These are phyloP conservation scores for Vitis rotundifolia DNA, from an alignment of 164 flowering plant species.

Conservation along the genomic window DNA sequence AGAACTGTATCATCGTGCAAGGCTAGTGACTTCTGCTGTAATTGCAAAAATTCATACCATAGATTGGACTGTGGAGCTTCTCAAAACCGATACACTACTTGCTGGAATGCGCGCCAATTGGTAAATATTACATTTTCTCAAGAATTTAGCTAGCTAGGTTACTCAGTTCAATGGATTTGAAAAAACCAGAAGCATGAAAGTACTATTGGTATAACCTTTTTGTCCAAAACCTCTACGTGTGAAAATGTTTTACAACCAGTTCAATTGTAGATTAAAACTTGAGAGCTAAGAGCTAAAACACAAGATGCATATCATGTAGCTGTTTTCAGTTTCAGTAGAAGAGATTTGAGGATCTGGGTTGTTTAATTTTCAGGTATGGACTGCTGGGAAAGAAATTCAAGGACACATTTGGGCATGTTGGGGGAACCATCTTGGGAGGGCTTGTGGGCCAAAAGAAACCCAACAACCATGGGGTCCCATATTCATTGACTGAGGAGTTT, in stretches of 20 bases:
- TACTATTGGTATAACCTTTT: neutral
- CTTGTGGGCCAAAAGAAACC: constrained; percentile 48
- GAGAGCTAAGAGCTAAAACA: too few relatives aligned
- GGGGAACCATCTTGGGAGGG: constrained; percentile 36
- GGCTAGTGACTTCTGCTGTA: constrained; percentile 55
- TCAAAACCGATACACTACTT: constrained; percentile 40
- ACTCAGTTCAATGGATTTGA: too few relatives aligned
- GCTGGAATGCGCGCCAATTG: constrained; percentile 53
- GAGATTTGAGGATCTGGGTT: neutral
- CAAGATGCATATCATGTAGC: too few relatives aligned
- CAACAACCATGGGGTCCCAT: constrained; percentile 57
- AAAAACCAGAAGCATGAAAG: too few relatives aligned
- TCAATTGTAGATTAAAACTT: too few relatives aligned
- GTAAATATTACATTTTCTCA: constrained; percentile 17
- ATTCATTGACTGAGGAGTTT: constrained; percentile 71
- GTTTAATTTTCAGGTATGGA: constrained; percentile 41
- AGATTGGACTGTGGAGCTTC: constrained; percentile 56
- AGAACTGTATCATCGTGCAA: constrained; percentile 41
- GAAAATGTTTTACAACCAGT: too few relatives aligned
- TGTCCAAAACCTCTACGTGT: too few relatives aligned
- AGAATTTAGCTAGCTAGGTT: too few relatives aligned
- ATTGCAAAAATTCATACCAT: constrained; percentile 60
- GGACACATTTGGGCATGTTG: constrained; percentile 37
- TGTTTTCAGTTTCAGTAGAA: too few relatives aligned
- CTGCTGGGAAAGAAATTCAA: constrained; percentile 51